phyloP scores from a whole-genome alignment of 2,329 filamentous ascomycete species.

The Didymella pomorum region DNA sequence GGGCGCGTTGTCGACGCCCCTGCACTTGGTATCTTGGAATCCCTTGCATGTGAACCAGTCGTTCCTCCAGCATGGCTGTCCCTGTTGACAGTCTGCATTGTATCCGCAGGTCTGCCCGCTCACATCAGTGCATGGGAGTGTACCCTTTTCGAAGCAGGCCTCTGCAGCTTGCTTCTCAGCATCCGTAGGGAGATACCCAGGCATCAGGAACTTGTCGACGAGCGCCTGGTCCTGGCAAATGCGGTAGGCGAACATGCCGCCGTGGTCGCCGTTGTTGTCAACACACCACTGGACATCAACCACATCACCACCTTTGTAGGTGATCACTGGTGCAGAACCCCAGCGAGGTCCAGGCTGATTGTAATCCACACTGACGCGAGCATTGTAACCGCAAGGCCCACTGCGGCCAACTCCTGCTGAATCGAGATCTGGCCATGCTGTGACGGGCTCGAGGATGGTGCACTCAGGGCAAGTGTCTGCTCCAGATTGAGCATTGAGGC shows the following conservation, averaged over 20 bases:
- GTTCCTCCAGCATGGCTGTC: slow-evolving; percentile 44
- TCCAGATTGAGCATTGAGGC: slow-evolving; percentile 44
- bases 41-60: slow-evolving; percentile 48
- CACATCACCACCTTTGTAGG: slow-evolving; percentile 40
- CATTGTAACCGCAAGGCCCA: slow-evolving; percentile 48
- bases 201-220: slow-evolving; percentile 43
- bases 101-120: slow-evolving; percentile 41
- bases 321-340: slow-evolving; percentile 42
- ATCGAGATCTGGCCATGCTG: slow-evolving; percentile 44
- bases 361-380: slow-evolving; percentile 46
- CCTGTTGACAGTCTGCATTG: slow-evolving; percentile 41
- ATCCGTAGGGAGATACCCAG: slow-evolving; percentile 44
- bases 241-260: slow-evolving; percentile 47
- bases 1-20: slow-evolving; percentile 42
- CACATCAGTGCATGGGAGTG: slow-evolving; percentile 44
- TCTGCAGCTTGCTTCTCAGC: slow-evolving; percentile 47
- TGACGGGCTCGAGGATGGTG: slow-evolving; percentile 46
- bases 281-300: slow-evolving; percentile 48
- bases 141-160: slow-evolving; percentile 41
- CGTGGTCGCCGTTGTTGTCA: slow-evolving; percentile 47
- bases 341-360: slow-evolving; percentile 45
- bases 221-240: slow-evolving; percentile 46
- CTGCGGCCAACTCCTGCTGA: slow-evolving; percentile 40
- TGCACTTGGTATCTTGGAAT: slow-evolving; percentile 41
- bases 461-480: slow-evolving; percentile 47